Base-by-base conservation (phyloP, 2,329 filamentous ascomycete genomes). In the Pseudogymnoascus verrucosus region DNA sequence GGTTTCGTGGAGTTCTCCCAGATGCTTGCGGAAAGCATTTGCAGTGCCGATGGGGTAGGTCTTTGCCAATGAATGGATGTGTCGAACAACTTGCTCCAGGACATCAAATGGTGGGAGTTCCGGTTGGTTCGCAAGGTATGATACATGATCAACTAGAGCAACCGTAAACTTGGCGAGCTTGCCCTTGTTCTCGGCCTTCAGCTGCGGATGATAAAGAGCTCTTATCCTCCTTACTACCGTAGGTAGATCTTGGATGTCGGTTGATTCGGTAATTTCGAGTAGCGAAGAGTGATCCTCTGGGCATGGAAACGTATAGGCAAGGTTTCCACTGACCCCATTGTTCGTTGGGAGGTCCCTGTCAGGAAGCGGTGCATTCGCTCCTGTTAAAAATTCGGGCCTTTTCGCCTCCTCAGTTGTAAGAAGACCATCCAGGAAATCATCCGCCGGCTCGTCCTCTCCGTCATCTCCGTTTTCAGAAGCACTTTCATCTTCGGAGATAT, bases 61-160 rank as follows among this genome's bases (percentile, higher is more conserved):
- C 73, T 96, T 93, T 3, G 93, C 89, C 63, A 99, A 81, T 2
- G 93, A 98, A 76, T 99, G 96, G 23, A 96, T 82, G 75, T 99
- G 95, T 59, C 95, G 89, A 64, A 93, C 87, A 12, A 97, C 76
- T 62, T 84, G 89, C 75, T 99, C 95, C 14, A 96, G 74, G 1
- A 90, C 81, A 0, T 81, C 74, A 68, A 95, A 89, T 0, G 87
- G 81, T 2, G 86, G 81, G 8, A 79, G 76, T 60, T 65, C 26
- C 28, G 69, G 62, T 57, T 72, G 68, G 61, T 78, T 76, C 62
- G 80, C 81, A 14, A 83, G 75, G 64, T 81, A 78, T 3, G 78
- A 78, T 44, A 88, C 73, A 69, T 84, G 84, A 65, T 89, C 85
- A 23, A 93, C 83, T 10, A 93, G 79, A 5, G 83, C 80, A 36